Conservation (phyloP, 2,329 filamentous ascomycete genomes). For the Ilyonectria mors-panacis region DNA sequence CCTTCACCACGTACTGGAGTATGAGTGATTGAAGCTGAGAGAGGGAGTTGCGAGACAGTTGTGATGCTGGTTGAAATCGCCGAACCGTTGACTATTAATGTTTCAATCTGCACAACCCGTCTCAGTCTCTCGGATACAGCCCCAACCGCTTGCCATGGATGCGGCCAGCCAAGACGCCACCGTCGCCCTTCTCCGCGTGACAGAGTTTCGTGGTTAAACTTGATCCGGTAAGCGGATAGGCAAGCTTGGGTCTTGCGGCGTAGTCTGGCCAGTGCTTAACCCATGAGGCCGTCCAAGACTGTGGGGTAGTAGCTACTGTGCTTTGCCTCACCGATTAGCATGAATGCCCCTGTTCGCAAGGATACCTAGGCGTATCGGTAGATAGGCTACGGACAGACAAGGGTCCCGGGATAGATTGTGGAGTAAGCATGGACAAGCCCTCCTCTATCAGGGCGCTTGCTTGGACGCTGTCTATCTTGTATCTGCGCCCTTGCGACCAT, state of each 20-base stretch:
- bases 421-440: not conserved
- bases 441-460: not conserved
- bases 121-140: not conserved
- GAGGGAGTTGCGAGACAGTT: not conserved
- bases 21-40: too few relatives aligned
- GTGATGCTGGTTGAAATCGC: not conserved
- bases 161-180: conserved; percentile 6
- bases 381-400: not conserved
- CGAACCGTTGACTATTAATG: not conserved
- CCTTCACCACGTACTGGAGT: not conserved
- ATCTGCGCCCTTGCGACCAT: not conserved
- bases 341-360: not conserved
- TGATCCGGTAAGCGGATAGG: conserved; percentile 25
- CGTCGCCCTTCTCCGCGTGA: not conserved
- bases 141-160: not conserved
- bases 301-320: not conserved
- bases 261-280: conserved; percentile 6
- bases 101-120: not conserved
- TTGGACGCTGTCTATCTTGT: not conserved
- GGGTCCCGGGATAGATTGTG: not conserved
- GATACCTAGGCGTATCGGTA: not conserved
- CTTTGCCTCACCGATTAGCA: not conserved
- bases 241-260: conserved; percentile 9
- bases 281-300: not conserved
- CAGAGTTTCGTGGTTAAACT: conserved; percentile 11